phyloP scores from a whole-genome alignment of 2,329 filamentous ascomycete species.

The Alternaria triticimaculans region DNA sequence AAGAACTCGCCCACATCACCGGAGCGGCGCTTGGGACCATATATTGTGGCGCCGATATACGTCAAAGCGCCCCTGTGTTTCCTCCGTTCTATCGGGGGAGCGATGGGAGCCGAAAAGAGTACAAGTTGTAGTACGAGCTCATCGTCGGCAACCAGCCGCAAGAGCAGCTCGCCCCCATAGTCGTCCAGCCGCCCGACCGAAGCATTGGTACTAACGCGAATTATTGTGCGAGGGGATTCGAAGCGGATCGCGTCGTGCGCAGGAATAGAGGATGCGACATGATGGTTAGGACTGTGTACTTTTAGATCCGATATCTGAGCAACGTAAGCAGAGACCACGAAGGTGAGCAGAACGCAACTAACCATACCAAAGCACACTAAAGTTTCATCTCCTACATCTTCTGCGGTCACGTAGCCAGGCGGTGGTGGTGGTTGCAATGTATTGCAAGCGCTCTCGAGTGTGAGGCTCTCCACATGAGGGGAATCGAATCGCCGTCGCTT shows the following conservation, averaged over 20 bases:
- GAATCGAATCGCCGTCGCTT: not conserved
- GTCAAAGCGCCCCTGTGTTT: too few species aligned
- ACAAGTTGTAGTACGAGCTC: not conserved
- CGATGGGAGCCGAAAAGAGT: not conserved
- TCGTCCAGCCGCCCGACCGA: not conserved
- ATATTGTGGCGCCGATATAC: not conserved
- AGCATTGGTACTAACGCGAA: not conserved
- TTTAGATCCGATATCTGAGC: not conserved
- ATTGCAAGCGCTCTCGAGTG: not conserved
- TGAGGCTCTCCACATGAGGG: not conserved
- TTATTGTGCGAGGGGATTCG: not conserved
- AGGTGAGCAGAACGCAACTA: not conserved
- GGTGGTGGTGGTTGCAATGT: not conserved
- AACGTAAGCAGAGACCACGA: not conserved
- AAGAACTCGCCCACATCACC: not conserved
- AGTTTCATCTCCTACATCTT: rapidly evolving
- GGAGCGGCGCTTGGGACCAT: not conserved
- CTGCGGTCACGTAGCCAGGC: rapidly evolving
- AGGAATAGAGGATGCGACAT: not conserved
- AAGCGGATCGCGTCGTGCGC: not conserved
- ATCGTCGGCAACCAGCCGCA: not conserved
- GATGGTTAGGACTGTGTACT: not conserved
- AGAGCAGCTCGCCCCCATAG: not conserved
- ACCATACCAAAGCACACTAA: not conserved
- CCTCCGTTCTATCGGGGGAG: not conserved